Conservation (phyloP, 129 eudicot genomes). For the Arctium lappa region DNA sequence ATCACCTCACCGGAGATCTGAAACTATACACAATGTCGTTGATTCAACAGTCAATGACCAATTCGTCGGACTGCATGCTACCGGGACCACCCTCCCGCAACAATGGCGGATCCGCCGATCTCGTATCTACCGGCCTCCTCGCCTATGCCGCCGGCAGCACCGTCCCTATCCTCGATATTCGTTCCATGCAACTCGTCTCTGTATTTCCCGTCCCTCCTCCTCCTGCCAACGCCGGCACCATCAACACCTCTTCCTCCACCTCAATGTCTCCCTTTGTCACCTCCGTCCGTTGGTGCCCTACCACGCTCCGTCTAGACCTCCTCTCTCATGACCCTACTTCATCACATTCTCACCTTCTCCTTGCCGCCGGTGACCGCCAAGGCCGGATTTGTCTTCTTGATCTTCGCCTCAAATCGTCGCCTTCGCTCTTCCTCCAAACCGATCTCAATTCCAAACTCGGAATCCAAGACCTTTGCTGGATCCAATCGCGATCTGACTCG, state of each 20-base stretch:
- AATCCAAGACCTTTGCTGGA: constrained; percentile 87
- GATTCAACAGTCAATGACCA: constrained; percentile 22
- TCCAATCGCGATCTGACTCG: constrained; percentile 52
- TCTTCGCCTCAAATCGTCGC: constrained; percentile 43
- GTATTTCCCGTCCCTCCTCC: constrained; percentile 80
- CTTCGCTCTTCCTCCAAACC: constrained; percentile 47
- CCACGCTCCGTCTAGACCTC: constrained; percentile 49
- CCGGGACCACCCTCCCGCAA: constrained; percentile 90
- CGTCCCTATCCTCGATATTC: constrained; percentile 63
- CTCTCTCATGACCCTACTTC: constrained; percentile 47
- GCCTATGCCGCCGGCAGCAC: constrained; percentile 84
- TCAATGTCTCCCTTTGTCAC: constrained; percentile 77
- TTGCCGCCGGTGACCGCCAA: constrained; percentile 91
- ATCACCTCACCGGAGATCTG: constrained; percentile 11
- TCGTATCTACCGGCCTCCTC: constrained; percentile 60
- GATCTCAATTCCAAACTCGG: constrained; percentile 42
- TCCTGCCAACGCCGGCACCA: constrained; percentile 9
- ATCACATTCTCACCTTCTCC: constrained; percentile 53
- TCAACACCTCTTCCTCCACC: constrained; percentile 23
- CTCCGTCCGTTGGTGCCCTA: constrained; percentile 83
- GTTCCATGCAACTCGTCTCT: constrained; percentile 70
- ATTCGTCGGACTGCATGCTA: constrained; percentile 63
- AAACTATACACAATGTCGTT: constrained; percentile 24
- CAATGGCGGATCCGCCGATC: constrained; percentile 76
- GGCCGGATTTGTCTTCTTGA: constrained; percentile 81